A percentile compares a stretch with the other conserved stretches of the same genome.
Evolutionary conservation across 2,329 filamentous ascomycete genomes (phyloP).

Genomic region (Grosmannia serpens): DNA sequence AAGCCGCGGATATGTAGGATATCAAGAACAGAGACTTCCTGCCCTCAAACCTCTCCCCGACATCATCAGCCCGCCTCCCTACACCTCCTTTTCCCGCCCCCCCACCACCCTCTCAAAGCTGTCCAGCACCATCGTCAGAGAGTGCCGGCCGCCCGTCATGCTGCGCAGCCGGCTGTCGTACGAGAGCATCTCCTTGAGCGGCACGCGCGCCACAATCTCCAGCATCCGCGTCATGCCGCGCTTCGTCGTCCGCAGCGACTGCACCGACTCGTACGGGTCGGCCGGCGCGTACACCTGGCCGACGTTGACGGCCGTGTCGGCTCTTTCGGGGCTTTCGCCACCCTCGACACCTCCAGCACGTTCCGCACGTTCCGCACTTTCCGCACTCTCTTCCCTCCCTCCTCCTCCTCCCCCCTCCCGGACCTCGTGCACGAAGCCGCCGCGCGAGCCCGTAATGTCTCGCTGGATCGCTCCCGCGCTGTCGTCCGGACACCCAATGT

Average conservation of each 20-base stretch:
- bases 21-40: too few species aligned
- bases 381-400: too few species aligned
- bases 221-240: conserved; percentile 37
- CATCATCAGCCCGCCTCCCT: not conserved
- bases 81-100: conserved; percentile 35
- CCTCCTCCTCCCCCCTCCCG: conserved; percentile 30
- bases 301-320: conserved; percentile 46
- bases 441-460: conserved; percentile 63
- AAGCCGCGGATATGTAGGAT: too few species aligned
- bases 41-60: not conserved
- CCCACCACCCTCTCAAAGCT: conserved; percentile 45
- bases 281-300: conserved; percentile 73
- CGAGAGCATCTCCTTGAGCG: conserved; percentile 91
- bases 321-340: conserved; percentile 16
- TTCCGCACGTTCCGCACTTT: too few species aligned
- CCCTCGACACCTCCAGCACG: conserved; percentile 12
- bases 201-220: conserved; percentile 74
- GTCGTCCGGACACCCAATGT: conserved; percentile 74
- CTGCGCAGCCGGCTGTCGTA: conserved; percentile 83
- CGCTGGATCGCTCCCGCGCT: conserved; percentile 73
- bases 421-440: conserved; percentile 65
- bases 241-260: conserved; percentile 40
- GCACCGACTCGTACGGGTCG: conserved; percentile 61
- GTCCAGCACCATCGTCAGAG: conserved; percentile 47
- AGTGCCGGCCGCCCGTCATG: conserved; percentile 70